phyloP scores from a whole-genome alignment of 2,329 filamentous ascomycete genomes.

The Ambrosiella xylebori region DNA sequence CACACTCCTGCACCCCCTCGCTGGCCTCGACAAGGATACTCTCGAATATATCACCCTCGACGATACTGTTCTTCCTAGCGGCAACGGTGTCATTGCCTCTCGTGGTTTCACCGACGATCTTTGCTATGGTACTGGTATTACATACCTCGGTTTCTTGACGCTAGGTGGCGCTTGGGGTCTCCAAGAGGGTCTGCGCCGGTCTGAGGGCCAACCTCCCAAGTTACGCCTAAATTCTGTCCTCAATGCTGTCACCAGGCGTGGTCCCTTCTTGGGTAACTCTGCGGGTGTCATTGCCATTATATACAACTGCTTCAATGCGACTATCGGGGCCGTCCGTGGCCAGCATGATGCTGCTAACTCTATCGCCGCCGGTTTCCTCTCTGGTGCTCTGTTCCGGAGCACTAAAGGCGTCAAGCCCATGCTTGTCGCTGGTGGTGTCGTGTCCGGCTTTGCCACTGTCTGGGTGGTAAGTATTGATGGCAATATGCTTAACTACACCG shows the following conservation, averaged over 20 bases:
- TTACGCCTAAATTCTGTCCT: conserved; percentile 84
- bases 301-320: conserved; percentile 86
- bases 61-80: conserved; percentile 71
- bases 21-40: conserved; percentile 78
- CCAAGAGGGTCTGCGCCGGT: conserved; percentile 70
- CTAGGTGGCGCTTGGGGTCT: conserved; percentile 85
- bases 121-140: conserved; percentile 91
- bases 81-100: conserved; percentile 76
- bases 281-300: conserved; percentile 90
- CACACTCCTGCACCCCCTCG: conserved; percentile 76
- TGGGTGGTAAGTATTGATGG: conserved; percentile 64
- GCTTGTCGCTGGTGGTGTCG: conserved; percentile 84
- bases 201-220: conserved; percentile 65
- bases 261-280: conserved; percentile 90
- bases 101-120: conserved; percentile 96
- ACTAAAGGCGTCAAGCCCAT: conserved; percentile 79
- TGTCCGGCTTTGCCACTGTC: conserved; percentile 64
- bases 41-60: conserved; percentile 92
- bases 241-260: conserved; percentile 82
- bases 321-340: conserved; percentile 59
- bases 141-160: conserved; percentile 74
- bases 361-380: conserved; percentile 66
- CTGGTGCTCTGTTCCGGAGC: conserved; percentile 92
- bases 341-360: conserved; percentile 87
- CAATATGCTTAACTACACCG: neutral